Evolutionary conservation across 2,329 filamentous ascomycete species (phyloP), one percentile per base, ranked within the genome.

Genomic region (Colletotrichum lupini): DNA sequence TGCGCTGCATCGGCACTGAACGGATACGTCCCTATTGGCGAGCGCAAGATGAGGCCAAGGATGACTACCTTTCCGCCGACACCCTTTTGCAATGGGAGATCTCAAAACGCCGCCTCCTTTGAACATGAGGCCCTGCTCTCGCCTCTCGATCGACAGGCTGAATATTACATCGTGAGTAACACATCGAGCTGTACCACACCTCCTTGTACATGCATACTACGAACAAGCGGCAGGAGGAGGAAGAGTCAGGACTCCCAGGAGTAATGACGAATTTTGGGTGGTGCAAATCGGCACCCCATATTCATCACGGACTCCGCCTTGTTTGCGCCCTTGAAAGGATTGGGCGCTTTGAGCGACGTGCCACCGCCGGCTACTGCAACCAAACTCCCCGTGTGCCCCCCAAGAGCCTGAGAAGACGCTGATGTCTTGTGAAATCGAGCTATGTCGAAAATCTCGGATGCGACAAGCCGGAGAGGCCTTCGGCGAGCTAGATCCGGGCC

Each of bases 311-410:
- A 52, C 24, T 57, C 26, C 19, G 42, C 42, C 56, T 55, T 67
- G 61, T 66, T 69, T 69, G 67, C 62, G 14, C 63, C 26, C 7
- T 52, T 8, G 7, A 70, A 14, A 32, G 42, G n/a, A 9, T 22
- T 42, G 46, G 28, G 55, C 55, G 52, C 37, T 37, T n/a, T 19
- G 30, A 49, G 32, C 55, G 66, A 35, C 35, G 67, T 69, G 53
- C 52, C 26, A 69, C 67, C 4, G 24, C 46, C 37, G 42, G 35
- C 46, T 32, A 8, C 53, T 46, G 46, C 42, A 28, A 28, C 30
- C 52, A 56, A 42, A 57, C 32, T 55, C 60, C 53, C 37, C 62
- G 42, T 65, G 62, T 55, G 30, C 55, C 28, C 59, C 61, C 61
- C 42, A 9, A 59, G 4, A n/a, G 16, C 14, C 37, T 42, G 6